Base-by-base conservation (phyloP, 2,329 filamentous ascomycete genomes). In the Neopestalotiopsis clavispora region DNA sequence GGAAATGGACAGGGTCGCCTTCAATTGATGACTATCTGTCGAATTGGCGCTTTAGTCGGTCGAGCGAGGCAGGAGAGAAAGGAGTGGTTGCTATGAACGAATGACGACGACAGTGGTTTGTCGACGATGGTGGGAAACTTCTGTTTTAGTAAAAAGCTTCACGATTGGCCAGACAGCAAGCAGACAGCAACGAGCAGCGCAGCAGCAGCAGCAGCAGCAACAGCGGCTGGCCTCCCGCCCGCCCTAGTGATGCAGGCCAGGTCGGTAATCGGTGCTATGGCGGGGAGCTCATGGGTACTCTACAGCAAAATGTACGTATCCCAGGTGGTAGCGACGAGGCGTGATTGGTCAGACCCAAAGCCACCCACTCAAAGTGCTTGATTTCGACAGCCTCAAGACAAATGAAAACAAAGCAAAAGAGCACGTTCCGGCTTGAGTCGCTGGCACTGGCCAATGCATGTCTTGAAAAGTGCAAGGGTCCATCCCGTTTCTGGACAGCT, bases 401-500 rank as follows among this genome's bases (percentile, higher is more conserved):
- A 66, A 66, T 66, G 42, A 66, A 66, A 66, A 66, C 63, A 66
- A 66, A 66, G 49, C n/a, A 34, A 34, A 38, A 28, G 17, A 49
- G 63, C 63, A 66, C 63, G 63, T 66, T 66, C 40, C 32, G 30
- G 17, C 17, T 42, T 66, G 34, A 64, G 23, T 28, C 23, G 23
- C 40, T 45, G 61, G 61, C 61, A 38, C 34, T 38, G 34, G 34
- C 34, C 20, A 28, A 34, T 28, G 34, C 20, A 6, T 20, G 20
- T 28, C 14, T 49, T 45, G 59, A 30, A 62, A 20, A 62, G n/a
- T 40, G 32, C 59, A 62, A 30, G 59, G 59, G 34, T 34, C n/a
- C 5, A 9, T 61, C 34, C 34, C 32, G 20, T 49, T 64, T 49
- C n/a, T 30, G 20, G 28, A 32, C 20, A 45, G 61, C 38, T 23